phyloP scores from a whole-genome alignment of 352 stramenopile species.

The Phytophthora sp. region DNA sequence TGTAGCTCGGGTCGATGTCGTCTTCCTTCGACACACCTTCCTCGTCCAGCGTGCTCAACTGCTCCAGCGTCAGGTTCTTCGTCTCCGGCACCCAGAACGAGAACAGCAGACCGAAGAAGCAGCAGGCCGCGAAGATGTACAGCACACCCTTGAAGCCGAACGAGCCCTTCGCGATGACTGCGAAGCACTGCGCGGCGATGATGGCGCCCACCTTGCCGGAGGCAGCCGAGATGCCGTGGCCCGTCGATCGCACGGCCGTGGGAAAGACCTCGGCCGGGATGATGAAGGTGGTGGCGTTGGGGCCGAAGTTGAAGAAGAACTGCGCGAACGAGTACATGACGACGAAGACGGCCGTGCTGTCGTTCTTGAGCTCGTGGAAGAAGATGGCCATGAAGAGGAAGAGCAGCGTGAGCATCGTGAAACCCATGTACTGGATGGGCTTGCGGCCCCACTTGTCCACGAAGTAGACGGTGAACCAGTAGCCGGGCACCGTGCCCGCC shows the following conservation, averaged over 20 bases:
- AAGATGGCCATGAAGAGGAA: constrained; percentile 62
- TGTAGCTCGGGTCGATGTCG: constrained; percentile 14
- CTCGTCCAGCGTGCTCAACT: constrained; percentile 31
- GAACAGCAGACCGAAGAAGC: constrained; percentile 52
- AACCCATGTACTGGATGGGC: constrained; percentile 68
- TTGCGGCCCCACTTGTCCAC: constrained; percentile 60
- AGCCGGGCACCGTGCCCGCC: constrained; percentile 56
- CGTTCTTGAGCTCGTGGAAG: constrained; percentile 44
- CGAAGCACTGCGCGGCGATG: constrained; percentile 52
- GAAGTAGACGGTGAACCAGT: constrained; percentile 72
- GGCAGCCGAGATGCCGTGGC: constrained; percentile 82
- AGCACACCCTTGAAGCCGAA: constrained; percentile 55
- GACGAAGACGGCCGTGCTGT: constrained; percentile 45
- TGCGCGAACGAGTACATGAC: constrained; percentile 61
- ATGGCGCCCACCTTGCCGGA: constrained; percentile 79
- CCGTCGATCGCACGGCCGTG: constrained; percentile 79
- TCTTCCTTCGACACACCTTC: constrained; percentile 11
- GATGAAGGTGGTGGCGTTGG: constrained; percentile 87
- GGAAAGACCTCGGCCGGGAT: constrained; percentile 87
- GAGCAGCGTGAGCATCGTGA: constrained; percentile 45
- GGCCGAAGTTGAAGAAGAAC: constrained; percentile 76
- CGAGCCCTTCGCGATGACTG: constrained; percentile 45
- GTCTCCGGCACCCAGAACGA: constrained; percentile 63
- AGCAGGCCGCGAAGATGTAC: constrained; percentile 54
- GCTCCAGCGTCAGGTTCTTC: constrained; percentile 56